Evolutionary conservation across 129 eudicot species (phyloP), one percentile per base, ranked within the genome.

Genomic region (Lactuca sativa): DNA sequence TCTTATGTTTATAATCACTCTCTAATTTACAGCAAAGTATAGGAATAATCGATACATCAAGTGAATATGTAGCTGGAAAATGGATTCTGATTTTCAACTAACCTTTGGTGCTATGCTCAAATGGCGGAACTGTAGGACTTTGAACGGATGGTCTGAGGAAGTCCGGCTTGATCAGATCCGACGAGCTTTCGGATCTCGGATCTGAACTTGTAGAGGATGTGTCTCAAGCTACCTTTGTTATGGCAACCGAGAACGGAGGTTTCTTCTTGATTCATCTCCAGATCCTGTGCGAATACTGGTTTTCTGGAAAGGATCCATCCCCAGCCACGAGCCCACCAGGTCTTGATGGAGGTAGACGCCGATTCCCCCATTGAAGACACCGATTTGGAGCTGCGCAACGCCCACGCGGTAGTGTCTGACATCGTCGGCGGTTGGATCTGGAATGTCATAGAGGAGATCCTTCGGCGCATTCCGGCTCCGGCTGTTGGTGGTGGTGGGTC

Each of bases 241-340:
- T 84, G 87, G 62, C 68, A 77, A 33, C 98, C 98, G 5, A 92
- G 72, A 47, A 65, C 78, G 17, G 84, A 77, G 4, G 62, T 74
- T 55, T 92, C 96, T 40, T 92, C 81, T 13, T 89, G 90, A n/a
- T 84, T 92, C 96, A 92, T 86, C 76, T 92, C 98, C 58, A 92
- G 88, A 86, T 92, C 97, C 33, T 67, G 56, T n/a, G 92, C 97
- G 64, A 88, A 91, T 4, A 74, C 76, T 40, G 96, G 95, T 65
- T 88, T 92, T 15, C 86, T 72, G n/a, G 96, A 86, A 3, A 92
- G 81, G 82, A 92, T 81, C 97, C 97, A 92, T 40, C 61, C 80
- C 90, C 81, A 84, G 4, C 86, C 85, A 72, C 74, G 77, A 10
- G 70, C 82, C 97, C 97, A 92, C 97, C 97, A 88, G 75, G 56